Percentiles rank a stretch among this genome's conserved stretches.
These are phyloP conservation scores for Fusarium sp. DNA, from an alignment of 2,329 filamentous ascomycete genomes.

Conservation along the genomic window DNA sequence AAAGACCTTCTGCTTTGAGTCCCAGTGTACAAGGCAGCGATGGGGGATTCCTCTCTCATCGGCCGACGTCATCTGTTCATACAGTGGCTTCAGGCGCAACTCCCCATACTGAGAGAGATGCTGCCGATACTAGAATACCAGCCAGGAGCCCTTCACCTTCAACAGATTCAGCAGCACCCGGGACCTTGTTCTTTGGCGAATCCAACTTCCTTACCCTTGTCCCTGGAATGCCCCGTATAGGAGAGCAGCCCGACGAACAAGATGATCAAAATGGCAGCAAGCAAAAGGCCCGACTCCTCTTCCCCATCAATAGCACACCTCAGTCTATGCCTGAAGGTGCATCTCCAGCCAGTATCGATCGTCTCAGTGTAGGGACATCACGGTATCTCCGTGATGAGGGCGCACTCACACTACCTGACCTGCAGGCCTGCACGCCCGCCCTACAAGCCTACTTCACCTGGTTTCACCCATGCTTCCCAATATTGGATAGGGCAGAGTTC, in stretches of 20 bases:
- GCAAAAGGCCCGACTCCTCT: constrained; percentile 44
- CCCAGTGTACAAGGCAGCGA: not conserved
- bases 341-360: constrained; percentile 39
- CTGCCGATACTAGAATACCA: constrained; percentile 5
- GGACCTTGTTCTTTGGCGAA: constrained; percentile 52
- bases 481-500: constrained; percentile 61
- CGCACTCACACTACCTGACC: constrained; percentile 58
- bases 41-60: not conserved
- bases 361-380: constrained; percentile 60
- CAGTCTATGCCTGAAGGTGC: constrained; percentile 30
- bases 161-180: constrained; percentile 35
- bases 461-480: constrained; percentile 68
- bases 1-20: not conserved
- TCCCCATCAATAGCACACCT: constrained; percentile 46
- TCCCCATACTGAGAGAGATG: not conserved
- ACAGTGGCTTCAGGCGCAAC: not conserved
- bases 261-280: constrained; percentile 8
- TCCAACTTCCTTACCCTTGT: constrained; percentile 54
- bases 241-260: constrained; percentile 1
- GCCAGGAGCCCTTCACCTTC: constrained; percentile 32
- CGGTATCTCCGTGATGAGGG: constrained; percentile 60
- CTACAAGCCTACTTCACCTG: constrained; percentile 65
- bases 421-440: constrained; percentile 55
- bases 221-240: constrained; percentile 32
- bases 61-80: not conserved